Evolutionary conservation across 2,329 filamentous ascomycete species (phyloP).

Genomic region (Diaporthe sp.): DNA sequence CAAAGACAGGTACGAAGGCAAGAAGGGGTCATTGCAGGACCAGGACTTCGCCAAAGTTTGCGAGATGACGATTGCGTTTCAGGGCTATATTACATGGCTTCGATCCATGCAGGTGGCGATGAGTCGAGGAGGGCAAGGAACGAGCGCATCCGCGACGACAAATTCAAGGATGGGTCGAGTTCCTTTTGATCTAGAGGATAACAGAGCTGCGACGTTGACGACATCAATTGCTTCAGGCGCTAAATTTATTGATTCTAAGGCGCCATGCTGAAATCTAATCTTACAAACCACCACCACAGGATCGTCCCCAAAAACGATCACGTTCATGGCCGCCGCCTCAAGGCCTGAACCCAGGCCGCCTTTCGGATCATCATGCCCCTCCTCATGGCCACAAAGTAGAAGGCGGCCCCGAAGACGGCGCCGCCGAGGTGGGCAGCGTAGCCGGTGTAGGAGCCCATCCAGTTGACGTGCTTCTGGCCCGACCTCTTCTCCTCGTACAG

Average conservation of each 20-base stretch:
- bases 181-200: not conserved
- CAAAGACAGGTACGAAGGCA: not conserved
- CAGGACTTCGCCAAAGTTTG: not conserved
- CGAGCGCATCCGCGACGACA: not conserved
- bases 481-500: constrained; percentile 35
- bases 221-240: no score
- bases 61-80: constrained; percentile 11
- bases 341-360: not conserved
- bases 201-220: not conserved
- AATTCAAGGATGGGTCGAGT: not conserved
- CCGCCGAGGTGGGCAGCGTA: constrained; percentile 48
- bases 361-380: constrained; percentile 12
- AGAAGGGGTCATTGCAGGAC: not conserved
- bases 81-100: not conserved
- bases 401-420: constrained; percentile 44
- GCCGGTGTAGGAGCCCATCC: constrained; percentile 42
- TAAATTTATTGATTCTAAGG: not conserved
- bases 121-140: not conserved
- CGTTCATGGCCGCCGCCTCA: not conserved
- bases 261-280: not conserved
- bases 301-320: no score
- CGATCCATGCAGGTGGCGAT: not conserved
- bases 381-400: constrained; percentile 42
- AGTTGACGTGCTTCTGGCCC: constrained; percentile 36
- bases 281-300: not conserved